phyloP scores from a whole-genome alignment of 2,329 filamentous ascomycete genomes.

The Cercospora canescens region DNA sequence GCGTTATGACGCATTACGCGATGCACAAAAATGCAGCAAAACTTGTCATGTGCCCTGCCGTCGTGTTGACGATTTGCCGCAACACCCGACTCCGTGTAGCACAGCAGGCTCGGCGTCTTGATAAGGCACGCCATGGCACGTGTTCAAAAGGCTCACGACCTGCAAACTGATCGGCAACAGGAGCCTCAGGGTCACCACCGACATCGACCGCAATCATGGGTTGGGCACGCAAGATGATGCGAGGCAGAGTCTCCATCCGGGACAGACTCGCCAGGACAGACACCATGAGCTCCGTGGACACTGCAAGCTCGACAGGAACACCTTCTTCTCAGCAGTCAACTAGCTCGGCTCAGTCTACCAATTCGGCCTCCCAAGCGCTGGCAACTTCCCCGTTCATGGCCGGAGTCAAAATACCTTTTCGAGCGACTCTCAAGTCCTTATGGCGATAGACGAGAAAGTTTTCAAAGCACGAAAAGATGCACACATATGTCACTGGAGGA shows the following conservation, averaged over 20 bases:
- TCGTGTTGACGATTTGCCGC: neutral
- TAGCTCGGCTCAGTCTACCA: neutral
- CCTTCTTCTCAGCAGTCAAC: neutral
- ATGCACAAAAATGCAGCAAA: neutral
- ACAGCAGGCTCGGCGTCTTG: neutral
- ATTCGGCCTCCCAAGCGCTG: neutral
- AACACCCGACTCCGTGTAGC: neutral
- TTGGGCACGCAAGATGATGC: slow-evolving; percentile 1
- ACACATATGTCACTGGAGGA: neutral
- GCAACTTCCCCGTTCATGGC: slow-evolving; percentile 4
- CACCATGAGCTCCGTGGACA: slow-evolving; percentile 1
- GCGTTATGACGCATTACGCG: neutral
- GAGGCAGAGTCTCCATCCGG: neutral
- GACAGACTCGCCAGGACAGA: neutral
- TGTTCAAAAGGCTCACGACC: neutral
- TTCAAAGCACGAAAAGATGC: neutral
- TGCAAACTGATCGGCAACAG: neutral
- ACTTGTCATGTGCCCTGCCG: neutral
- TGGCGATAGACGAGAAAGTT: neutral
- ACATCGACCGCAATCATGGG: slow-evolving; percentile 2
- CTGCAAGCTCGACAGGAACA: neutral
- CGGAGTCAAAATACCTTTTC: slow-evolving; percentile 4
- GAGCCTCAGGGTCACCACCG: neutral
- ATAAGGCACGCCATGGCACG: neutral
- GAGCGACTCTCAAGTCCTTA: neutral